A percentile compares a stretch with the other conserved stretches of the same genome.
phyloP scores from a whole-genome alignment of 1,139 yeast species.

The Blastobotrys capitulatus region DNA sequence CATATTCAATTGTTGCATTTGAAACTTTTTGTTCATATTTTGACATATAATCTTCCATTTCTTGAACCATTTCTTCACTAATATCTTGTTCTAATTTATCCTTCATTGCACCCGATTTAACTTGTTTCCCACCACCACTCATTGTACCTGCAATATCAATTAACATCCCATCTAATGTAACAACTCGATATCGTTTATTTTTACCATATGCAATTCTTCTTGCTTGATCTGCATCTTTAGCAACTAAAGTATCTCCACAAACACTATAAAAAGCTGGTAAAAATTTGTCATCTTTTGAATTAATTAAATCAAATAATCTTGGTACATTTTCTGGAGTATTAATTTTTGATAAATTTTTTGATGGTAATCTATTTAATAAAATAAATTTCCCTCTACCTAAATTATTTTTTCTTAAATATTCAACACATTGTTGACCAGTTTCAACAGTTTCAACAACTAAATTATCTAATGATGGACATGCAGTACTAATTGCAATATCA shows the following conservation, averaged over 20 bases:
- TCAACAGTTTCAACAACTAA: conserved; percentile 94
- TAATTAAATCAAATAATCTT: conserved; percentile 76
- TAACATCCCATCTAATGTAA: conserved; percentile 85
- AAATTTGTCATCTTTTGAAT: conserved; percentile 59
- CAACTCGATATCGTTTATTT: conserved; percentile 73
- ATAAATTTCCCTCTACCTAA: conserved; percentile 90
- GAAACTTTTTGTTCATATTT: conserved; percentile 54
- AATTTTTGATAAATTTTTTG: conserved; percentile 55
- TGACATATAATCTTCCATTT: conserved; percentile 49
- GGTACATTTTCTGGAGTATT: conserved; percentile 73
- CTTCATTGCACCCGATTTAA: conserved; percentile 61
- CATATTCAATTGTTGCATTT: conserved; percentile 46
- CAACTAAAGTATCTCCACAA: conserved; percentile 81
- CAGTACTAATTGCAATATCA: conserved; percentile 93
- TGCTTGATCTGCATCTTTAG: conserved; percentile 72
- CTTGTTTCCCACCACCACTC: conserved; percentile 89
- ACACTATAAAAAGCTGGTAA: conserved; percentile 88
- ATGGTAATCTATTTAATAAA: conserved; percentile 66
- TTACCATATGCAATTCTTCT: conserved; percentile 80
- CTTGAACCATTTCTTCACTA: conserved; percentile 56
- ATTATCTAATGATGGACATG: conserved; percentile 86
- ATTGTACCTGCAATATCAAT: conserved; percentile 96
- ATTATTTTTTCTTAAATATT: conserved; percentile 73
- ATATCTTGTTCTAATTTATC: conserved; percentile 35
- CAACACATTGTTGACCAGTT: conserved; percentile 88